Evolutionary conservation across 768 basidiomycete species (phyloP).

Genomic region (Bullera alba): DNA sequence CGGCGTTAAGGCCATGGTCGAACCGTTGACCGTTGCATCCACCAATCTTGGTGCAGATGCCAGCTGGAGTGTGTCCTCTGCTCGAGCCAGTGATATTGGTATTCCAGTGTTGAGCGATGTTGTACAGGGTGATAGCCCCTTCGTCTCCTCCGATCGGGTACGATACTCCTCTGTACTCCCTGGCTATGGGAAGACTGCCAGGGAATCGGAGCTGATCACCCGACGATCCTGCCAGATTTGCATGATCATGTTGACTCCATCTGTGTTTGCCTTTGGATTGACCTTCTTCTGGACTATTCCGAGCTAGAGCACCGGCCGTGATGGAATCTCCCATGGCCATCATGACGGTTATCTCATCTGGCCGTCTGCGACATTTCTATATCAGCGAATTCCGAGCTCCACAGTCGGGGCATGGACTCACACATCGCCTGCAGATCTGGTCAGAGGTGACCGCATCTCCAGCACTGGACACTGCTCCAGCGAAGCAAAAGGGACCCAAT

Average conservation of each 20-base stretch:
- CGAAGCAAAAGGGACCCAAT: constrained; percentile 17
- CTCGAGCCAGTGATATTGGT: constrained; percentile 13
- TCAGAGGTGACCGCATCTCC: not conserved
- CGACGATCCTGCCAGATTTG: not conserved
- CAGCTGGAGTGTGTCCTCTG: constrained; percentile 14
- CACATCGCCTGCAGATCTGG: constrained; percentile 24
- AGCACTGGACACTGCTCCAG: constrained; percentile 19
- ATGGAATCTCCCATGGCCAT: constrained; percentile 46
- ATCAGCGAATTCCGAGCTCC: not conserved
- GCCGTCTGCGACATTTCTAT: constrained; percentile 20
- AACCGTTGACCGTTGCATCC: not conserved
- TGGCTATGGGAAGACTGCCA: not conserved
- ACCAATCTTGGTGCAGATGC: constrained; percentile 3
- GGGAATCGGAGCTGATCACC: not conserved
- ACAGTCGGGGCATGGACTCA: constrained; percentile 8
- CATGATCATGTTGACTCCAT: not conserved
- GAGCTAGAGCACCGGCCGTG: constrained; percentile 42
- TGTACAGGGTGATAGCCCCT: constrained; percentile 21
- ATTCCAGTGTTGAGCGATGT: constrained; percentile 17
- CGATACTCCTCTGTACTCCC: constrained; percentile 27
- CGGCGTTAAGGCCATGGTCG: constrained; percentile 37
- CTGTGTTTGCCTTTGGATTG: not conserved
- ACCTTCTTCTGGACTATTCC: constrained; percentile 11
- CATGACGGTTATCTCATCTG: constrained; percentile 44
- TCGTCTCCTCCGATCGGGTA: constrained; percentile 26